A percentile compares a stretch with the other conserved stretches of the same genome.
phyloP scores from a whole-genome alignment of 805 yeast genomes.

The Sugiyamaella mastotermitis region DNA sequence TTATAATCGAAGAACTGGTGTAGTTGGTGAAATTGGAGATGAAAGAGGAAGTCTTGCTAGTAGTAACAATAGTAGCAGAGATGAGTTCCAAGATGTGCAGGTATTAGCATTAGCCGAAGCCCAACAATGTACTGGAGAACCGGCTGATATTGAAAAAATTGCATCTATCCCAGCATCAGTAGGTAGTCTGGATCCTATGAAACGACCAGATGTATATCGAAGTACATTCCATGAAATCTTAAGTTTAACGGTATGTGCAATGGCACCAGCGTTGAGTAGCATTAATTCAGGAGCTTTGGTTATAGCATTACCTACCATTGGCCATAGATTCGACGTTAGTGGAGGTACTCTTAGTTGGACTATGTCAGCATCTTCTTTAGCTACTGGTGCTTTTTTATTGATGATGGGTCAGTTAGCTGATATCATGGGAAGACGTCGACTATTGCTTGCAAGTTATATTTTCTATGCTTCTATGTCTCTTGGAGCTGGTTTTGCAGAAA shows the following conservation, averaged over 20 bases:
- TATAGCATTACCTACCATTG: slow-evolving; percentile 32
- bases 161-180: no score
- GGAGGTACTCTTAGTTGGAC: slow-evolving; percentile 43
- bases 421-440: slow-evolving; percentile 38
- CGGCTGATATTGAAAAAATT: no score
- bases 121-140: no score
- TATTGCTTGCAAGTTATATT: slow-evolving; percentile 32
- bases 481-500: slow-evolving; percentile 19
- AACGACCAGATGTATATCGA: slow-evolving; percentile 9
- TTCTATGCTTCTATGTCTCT: slow-evolving; percentile 31
- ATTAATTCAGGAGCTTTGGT: slow-evolving; percentile 29
- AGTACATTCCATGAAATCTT: slow-evolving; percentile 5
- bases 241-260: slow-evolving; percentile 4
- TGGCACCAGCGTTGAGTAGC: slow-evolving; percentile 10
- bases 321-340: slow-evolving; percentile 31
- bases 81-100: no score
- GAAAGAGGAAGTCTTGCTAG: no score
- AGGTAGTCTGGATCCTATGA: slow-evolving; percentile 1
- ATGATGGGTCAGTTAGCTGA: slow-evolving; percentile 42
- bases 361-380: slow-evolving; percentile 36
- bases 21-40: no score
- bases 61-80: no score
- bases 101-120: no score
- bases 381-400: slow-evolving; percentile 39
- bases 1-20: no score